Evolutionary conservation across 2,329 filamentous ascomycete species (phyloP).

Genomic region (Fusarium chuoi): DNA sequence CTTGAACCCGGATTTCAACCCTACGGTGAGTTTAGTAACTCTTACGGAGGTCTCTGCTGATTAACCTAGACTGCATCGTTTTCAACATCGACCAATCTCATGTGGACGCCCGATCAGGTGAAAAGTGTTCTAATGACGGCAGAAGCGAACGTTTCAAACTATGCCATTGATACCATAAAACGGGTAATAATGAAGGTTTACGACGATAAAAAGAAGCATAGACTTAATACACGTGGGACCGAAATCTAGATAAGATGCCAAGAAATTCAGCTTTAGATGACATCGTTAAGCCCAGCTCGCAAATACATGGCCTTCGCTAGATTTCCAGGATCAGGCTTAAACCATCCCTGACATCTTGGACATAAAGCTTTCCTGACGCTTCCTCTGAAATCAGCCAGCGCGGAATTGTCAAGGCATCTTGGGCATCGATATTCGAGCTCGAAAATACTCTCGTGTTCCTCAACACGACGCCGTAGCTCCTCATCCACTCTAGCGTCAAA

Average conservation of each 20-base stretch:
- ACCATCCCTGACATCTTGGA: neutral
- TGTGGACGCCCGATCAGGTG: conserved; percentile 38
- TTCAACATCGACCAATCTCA: conserved; percentile 39
- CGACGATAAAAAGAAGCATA: conserved; percentile 3
- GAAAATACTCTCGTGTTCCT: neutral
- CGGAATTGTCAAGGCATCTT: rapidly evolving
- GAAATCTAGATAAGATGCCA: neutral
- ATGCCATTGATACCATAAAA: conserved; percentile 28
- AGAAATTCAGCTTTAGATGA: too few species aligned
- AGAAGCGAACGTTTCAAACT: conserved; percentile 16
- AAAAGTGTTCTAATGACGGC: conserved; percentile 10
- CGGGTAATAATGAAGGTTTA: conserved; percentile 27
- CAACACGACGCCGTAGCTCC: neutral
- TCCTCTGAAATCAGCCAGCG: neutral
- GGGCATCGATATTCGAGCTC: neutral
- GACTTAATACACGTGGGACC: rapidly evolving
- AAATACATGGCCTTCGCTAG: neutral
- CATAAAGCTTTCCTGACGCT: neutral
- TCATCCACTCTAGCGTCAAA: neutral
- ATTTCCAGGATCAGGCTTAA: neutral
- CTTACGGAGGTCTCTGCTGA: rapidly evolving
- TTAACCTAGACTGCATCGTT: conserved; percentile 10
- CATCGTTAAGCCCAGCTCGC: neutral
- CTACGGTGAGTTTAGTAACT: conserved; percentile 8
- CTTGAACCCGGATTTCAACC: conserved; percentile 7